Conservation (phyloP, 2,329 filamentous ascomycete genomes). For the Fusarium zealandicum region DNA sequence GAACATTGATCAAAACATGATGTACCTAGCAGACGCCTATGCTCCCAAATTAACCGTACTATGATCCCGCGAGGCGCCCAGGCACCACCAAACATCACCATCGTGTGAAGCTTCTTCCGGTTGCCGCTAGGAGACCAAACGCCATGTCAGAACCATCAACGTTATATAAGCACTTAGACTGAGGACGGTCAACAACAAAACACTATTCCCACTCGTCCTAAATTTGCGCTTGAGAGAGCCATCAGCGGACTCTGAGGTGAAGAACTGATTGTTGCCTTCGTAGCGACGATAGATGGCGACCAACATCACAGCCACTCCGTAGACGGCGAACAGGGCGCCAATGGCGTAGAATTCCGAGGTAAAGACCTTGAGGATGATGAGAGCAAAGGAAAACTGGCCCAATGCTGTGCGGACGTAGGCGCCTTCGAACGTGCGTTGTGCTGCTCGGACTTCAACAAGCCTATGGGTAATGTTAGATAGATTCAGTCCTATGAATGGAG, state of each 20-base stretch:
- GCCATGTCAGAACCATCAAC: slow-evolving; percentile 63
- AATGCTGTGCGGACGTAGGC: slow-evolving; percentile 95
- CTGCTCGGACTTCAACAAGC: slow-evolving; percentile 92
- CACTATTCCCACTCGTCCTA: slow-evolving; percentile 69
- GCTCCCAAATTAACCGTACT: no score
- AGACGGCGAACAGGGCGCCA: slow-evolving; percentile 93
- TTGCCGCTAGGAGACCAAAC: slow-evolving; percentile 44
- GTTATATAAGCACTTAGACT: slow-evolving; percentile 65
- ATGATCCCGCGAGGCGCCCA: no score
- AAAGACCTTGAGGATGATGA: slow-evolving; percentile 92
- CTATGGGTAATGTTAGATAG: slow-evolving; percentile 44
- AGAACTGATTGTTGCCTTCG: slow-evolving; percentile 94
- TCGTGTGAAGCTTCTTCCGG: no score
- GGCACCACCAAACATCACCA: no score
- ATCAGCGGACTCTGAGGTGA: slow-evolving; percentile 56
- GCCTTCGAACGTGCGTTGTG: slow-evolving; percentile 95
- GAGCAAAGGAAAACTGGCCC: slow-evolving; percentile 92
- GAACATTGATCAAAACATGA: no score
- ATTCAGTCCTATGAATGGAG: not conserved
- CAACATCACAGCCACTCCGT: slow-evolving; percentile 83
- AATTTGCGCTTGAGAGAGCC: slow-evolving; percentile 59
- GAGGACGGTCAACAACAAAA: slow-evolving; percentile 62
- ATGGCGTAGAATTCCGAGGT: slow-evolving; percentile 96
- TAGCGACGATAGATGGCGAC: slow-evolving; percentile 86
- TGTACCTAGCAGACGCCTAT: no score